Base-by-base conservation (phyloP, 768 basidiomycete genomes). In the Naematelia encephala region DNA sequence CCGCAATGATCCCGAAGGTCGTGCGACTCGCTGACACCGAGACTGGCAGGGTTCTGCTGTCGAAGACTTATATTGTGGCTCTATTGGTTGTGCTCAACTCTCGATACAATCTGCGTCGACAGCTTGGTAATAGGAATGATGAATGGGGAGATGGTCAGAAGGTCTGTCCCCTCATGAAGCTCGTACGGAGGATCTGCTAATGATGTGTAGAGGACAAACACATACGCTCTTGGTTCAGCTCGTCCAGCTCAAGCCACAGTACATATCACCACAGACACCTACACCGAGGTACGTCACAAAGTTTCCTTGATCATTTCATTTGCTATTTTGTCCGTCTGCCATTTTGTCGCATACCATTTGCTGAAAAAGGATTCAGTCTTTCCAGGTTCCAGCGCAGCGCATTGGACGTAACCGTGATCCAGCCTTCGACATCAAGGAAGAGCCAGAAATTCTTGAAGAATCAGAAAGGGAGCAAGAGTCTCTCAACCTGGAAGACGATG, bases 241-340 rank as follows among this genome's bases (percentile, higher is more conserved):
- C 21, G 44, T 25, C 43, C 49, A 13, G 54, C 59, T 3, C 62
- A 63, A 48, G 62, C 53, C 0, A 63, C 62, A 4, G 58, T 63
- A 13, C 52, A 63, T 5, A 50, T 63, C 21, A 59, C 59, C 13
- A 56, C 58, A 19, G 58, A 63, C 21, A 60, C 58, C 21, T 57
- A 63, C 30, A 45, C 47, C 45, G 58, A 63, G 50, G 62, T 62
- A 44, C 1, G 60, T 46, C 12, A 16, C 34, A n/a, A 16, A 8
- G 8, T 16, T 25, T 27, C 48, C 48, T 50, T 14, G 5, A 16
- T 21, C 48, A 23, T 10, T 14, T 50, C 22, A 14, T 8, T 25
- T 50, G 48, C 48, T 10, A 23, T 23, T 23, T 22, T 26, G 48
- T 23, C 22, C 27, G 14, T 22, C 5, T 22, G 22, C 11, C n/a